A percentile compares a stretch with the other conserved stretches of the same genome.
phyloP scores from a whole-genome alignment of 2,329 filamentous ascomycete species.

The Aspergillus caelatus region DNA sequence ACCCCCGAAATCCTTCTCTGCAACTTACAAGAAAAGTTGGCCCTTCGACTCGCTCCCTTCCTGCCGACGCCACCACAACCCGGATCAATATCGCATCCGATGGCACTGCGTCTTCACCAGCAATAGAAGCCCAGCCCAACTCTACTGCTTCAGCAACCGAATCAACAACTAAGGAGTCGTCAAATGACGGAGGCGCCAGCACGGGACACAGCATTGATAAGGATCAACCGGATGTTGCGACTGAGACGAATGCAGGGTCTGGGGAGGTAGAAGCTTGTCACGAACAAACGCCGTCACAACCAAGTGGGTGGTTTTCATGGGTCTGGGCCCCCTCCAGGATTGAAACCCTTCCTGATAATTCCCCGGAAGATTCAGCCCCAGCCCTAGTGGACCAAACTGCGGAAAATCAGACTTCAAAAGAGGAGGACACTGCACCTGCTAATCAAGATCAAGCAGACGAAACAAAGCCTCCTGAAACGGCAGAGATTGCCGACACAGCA shows the following conservation, averaged over 20 bases:
- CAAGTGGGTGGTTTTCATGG: slow-evolving; percentile 43
- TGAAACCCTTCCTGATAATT: slow-evolving; percentile 7
- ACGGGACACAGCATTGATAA: slow-evolving; percentile 21
- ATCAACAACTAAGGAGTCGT: slow-evolving; percentile 23
- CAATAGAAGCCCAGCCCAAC: slow-evolving; percentile 24
- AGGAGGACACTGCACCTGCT: slow-evolving; percentile 12
- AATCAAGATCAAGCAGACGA: slow-evolving; percentile 14
- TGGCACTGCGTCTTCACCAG: slow-evolving; percentile 36
- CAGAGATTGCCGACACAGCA: slow-evolving; percentile 21
- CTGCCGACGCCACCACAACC: slow-evolving; percentile 49
- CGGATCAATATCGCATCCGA: slow-evolving; percentile 49
- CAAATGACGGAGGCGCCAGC: slow-evolving; percentile 14
- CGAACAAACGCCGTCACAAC: slow-evolving; percentile 19
- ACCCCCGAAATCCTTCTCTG: slow-evolving; percentile 39
- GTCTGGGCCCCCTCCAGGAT: slow-evolving; percentile 31
- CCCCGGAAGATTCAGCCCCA: slow-evolving; percentile 14
- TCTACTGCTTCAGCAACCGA: slow-evolving; percentile 15
- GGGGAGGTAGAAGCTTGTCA: slow-evolving; percentile 11
- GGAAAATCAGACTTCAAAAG: slow-evolving; percentile 17
- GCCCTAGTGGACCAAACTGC: slow-evolving; percentile 14
- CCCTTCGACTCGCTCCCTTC: slow-evolving; percentile 47
- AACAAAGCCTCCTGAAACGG: slow-evolving; percentile 15
- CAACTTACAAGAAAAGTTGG: slow-evolving; percentile 46
- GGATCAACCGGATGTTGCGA: slow-evolving; percentile 19
- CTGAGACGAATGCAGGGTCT: slow-evolving; percentile 17